phyloP scores from a whole-genome alignment of 2,329 filamentous ascomycete genomes.

The Phaeosphaeria sp. region DNA sequence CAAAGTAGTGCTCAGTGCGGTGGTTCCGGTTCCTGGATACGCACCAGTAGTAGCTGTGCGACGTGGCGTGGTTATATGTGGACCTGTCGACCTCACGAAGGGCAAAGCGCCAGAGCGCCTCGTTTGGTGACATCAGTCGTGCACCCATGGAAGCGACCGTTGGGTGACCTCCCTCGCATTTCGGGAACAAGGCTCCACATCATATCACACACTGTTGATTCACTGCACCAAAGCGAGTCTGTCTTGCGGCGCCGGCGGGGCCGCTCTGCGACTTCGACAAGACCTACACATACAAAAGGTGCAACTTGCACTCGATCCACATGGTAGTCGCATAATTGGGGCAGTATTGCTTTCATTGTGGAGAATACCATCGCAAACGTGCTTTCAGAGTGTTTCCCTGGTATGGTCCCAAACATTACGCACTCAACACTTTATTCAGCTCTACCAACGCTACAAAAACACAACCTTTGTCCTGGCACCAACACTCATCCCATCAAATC shows the following conservation, averaged over 20 bases:
- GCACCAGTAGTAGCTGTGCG: constrained; percentile 8
- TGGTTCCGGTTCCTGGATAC: constrained; percentile 1
- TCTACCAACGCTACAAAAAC: background rate
- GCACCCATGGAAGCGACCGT: constrained; percentile 4
- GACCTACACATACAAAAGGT: background rate
- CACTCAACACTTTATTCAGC: background rate
- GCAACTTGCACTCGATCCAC: background rate
- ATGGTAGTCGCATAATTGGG: background rate
- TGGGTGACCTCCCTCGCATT: constrained; percentile 2
- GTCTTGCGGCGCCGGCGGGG: background rate
- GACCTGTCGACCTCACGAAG: background rate
- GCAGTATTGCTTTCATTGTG: background rate
- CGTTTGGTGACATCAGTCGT: constrained; percentile 16
- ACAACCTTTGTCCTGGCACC: background rate
- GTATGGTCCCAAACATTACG: background rate
- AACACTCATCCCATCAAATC: background rate
- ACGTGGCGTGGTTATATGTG: constrained; percentile 12
- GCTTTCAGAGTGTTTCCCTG: background rate
- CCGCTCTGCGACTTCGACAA: background rate
- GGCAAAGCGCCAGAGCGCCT: constrained; percentile 8
- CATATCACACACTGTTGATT: background rate
- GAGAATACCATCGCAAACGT: background rate
- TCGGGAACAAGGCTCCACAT: background rate
- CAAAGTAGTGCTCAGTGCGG: background rate
- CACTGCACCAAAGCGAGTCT: background rate